Evolutionary conservation across 176 grass and related monocot species (phyloP).

Genomic region (Cenchrus purpureus): DNA sequence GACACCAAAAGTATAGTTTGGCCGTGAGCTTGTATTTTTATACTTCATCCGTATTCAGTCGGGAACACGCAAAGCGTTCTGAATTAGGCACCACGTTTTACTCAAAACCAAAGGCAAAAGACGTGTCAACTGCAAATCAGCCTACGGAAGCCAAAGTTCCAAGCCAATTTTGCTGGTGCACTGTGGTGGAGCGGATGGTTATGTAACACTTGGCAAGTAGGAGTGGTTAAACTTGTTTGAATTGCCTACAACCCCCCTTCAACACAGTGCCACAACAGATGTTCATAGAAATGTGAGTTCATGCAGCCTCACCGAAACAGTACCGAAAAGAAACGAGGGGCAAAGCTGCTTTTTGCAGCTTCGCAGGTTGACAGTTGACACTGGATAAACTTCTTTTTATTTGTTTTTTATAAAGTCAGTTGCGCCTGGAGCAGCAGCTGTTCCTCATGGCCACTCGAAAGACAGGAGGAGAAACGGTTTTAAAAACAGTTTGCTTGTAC

Average conservation of each 20-base stretch:
- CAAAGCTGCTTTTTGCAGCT: constrained; percentile 39
- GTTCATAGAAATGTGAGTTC: neutral
- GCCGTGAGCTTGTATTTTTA: constrained; percentile 14
- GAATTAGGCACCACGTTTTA: constrained; percentile 33
- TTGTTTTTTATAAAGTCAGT: neutral
- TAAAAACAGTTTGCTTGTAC: constrained; percentile 42
- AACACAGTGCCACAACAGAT: constrained; percentile 15
- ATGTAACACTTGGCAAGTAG: neutral
- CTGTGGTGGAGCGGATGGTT: constrained; percentile 16
- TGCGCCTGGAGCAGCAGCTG: constrained; percentile 21
- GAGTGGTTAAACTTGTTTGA: constrained; percentile 27
- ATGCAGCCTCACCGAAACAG: constrained; percentile 37
- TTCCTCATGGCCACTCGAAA: constrained; percentile 22
- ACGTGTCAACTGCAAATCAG: constrained; percentile 22
- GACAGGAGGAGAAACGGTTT: constrained; percentile 19
- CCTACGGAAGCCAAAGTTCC: constrained; percentile 13
- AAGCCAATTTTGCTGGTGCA: constrained; percentile 30
- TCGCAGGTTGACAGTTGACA: constrained; percentile 53
- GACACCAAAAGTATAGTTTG: constrained; percentile 30
- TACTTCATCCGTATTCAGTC: neutral
- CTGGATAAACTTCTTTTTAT: neutral
- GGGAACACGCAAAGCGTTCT: constrained; percentile 31
- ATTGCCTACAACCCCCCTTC: constrained; percentile 30
- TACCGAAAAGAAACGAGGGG: neutral
- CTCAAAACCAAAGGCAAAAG: neutral